These are phyloP conservation scores for Jatropha multifida DNA, from an alignment of 441 rosid genomes.

Conservation along the genomic window DNA sequence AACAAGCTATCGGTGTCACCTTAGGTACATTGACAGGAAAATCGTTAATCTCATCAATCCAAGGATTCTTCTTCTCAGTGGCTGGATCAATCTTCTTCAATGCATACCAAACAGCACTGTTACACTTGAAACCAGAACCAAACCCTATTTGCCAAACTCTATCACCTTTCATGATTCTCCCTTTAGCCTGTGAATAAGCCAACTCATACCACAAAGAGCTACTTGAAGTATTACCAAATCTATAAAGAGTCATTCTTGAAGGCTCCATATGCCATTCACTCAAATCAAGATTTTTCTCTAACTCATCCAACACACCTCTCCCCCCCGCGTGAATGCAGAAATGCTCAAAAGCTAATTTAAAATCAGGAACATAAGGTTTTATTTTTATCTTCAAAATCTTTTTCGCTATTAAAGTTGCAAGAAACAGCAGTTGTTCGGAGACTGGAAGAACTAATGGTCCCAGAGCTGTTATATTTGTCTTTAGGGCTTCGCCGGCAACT, in stretches of 20 bases:
- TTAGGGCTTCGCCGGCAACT: constrained; percentile 72
- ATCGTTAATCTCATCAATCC: constrained; percentile 49
- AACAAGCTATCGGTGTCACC: constrained; percentile 15
- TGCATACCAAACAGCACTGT: constrained; percentile 70
- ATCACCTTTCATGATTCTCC: constrained; percentile 55
- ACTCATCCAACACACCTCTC: constrained; percentile 66
- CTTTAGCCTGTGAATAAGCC: constrained; percentile 68
- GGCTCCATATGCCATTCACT: constrained; percentile 73
- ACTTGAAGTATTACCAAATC: constrained; percentile 84
- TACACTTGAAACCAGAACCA: constrained; percentile 87
- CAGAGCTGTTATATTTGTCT: constrained; percentile 63
- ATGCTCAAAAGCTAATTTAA: constrained; percentile 70
- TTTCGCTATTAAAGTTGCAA: constrained; percentile 39
- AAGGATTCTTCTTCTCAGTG: constrained; percentile 48
- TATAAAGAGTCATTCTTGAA: constrained; percentile 72
- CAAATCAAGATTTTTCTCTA: constrained; percentile 65
- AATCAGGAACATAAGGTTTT: constrained; percentile 66
- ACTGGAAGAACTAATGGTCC: constrained; percentile 79
- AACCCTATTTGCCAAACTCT: constrained; percentile 85
- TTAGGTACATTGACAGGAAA: constrained; percentile 46
- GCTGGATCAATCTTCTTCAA: constrained; percentile 36
- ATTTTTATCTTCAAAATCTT: constrained; percentile 47
- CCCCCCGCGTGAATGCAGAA: constrained; percentile 87
- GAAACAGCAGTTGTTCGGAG: constrained; percentile 59
- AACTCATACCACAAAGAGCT: constrained; percentile 81